A percentile compares a stretch with the other conserved stretches of the same genome.
Conservation (phyloP, 306 rosid species). For the Oemleria cerasiformis region DNA sequence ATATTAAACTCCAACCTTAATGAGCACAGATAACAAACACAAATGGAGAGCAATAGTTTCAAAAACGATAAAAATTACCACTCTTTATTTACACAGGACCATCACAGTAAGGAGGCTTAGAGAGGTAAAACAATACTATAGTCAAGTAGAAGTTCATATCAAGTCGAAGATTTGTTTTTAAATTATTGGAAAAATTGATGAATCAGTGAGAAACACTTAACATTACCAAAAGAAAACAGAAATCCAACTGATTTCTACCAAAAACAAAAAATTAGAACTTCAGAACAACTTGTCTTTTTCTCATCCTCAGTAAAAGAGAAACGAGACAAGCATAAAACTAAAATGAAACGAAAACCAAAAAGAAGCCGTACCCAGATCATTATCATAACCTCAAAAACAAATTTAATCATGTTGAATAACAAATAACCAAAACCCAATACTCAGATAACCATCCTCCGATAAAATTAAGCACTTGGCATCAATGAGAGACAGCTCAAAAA, state of each 20-base stretch:
- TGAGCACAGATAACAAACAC: background rate
- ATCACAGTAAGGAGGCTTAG: background rate
- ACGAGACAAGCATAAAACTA: background rate
- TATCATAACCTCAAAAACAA: background rate
- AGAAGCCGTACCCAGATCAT: slow-evolving; percentile 1
- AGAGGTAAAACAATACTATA: too few species aligned
- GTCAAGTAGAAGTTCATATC: background rate
- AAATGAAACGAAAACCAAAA: background rate
- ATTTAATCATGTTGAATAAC: too few species aligned
- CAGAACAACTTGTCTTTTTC: too few species aligned
- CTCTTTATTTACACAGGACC: background rate
- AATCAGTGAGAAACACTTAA: background rate
- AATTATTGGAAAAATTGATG: background rate
- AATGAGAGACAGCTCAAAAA: background rate
- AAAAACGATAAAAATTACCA: too few species aligned
- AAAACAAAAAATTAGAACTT: too few species aligned
- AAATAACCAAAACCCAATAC: background rate
- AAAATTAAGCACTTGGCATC: background rate
- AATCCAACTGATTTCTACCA: too few species aligned
- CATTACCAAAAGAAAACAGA: background rate
- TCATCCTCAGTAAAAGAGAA: background rate
- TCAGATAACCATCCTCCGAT: background rate
- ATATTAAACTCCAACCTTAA: background rate
- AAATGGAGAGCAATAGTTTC: background rate
- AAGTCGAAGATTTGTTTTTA: background rate